Evolutionary conservation across 2,329 filamentous ascomycete genomes (phyloP), one percentile per base, ranked within the genome.

Genomic region (Chaetomiaceae sp.): DNA sequence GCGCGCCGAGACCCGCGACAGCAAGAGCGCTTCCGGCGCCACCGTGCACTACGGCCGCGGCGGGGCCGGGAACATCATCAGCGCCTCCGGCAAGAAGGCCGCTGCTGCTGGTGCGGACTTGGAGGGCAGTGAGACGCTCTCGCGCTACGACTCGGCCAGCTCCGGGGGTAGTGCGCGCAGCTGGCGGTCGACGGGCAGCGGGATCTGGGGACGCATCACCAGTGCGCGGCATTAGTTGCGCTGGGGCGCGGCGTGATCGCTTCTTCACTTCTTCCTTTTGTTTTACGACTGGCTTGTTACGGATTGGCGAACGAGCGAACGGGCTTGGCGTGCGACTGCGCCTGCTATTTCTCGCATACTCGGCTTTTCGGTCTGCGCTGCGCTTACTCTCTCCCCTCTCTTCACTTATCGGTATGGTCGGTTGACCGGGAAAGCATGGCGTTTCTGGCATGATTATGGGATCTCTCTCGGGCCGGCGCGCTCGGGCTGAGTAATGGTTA

Each of bases 41-140:
- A 67, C 73, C 18, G 78, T 77, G 66, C 72, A 80, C 64, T 75
- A 83, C 54, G 81, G 81, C 50, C 77, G 81, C 37, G 81, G 81
- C 51, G 81, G 81, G 44, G 79, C 78, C 18, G 81, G 79, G 52
- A 84, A 84, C 68, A 59, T 71, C 53, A 68, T 65, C 55, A 57
- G 53, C 15, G 17, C 19, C 15, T 22, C 6, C 15, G 12, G 12
- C 8, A 24, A n/a, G 3, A 11, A 14, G 4, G 14, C 9, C 14
- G n/a, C 3, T 2, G 14, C 15, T 20, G 9, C 9, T 6, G n/a
- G 6, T 26, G 24, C 3, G 12, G 39, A 40, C n/a, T n/a, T n/a
- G 6, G 35, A 12, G 1, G 44, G 37, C 6, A 36, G 40, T 3
- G 40, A 24, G n/a, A 12, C 32, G 19, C 39, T 50, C 14, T 11